Base-by-base conservation (phyloP, 2,329 filamentous ascomycete species). In the Kalaharituber pfeilii region DNA sequence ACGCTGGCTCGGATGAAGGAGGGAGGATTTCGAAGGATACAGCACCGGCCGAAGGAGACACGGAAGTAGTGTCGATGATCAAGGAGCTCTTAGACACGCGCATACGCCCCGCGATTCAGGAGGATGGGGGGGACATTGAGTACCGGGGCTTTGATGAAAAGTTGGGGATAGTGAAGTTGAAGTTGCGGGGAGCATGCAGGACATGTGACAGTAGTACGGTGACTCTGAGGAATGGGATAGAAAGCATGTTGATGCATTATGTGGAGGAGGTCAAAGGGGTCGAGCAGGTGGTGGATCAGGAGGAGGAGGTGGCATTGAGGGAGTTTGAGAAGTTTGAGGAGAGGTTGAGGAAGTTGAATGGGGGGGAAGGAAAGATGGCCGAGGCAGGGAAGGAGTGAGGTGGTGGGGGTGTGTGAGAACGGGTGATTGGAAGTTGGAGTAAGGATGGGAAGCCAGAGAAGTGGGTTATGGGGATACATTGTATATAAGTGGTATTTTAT, bases 181-280 rank as follows among this genome's bases (percentile, higher is more conserved):
- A 94, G 75, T 70, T 98, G 64, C 76, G 89, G 50, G 91, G 91
- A 15, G 91, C 91, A 20, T 98, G 91, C 69, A 76, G 91, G 61
- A 96, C 89, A 20, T 98, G 91, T 68, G 91, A 96, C 68, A 94
- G 86, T 47, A 95, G 88, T 67, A 96, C 91, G 0, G 88, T 95
- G 42, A 98, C 91, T 26, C 70, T 98, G 61, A 94, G 94, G 75
- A 96, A 93, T 67, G 91, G 91, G 5, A 98, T 98, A 62, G 91
- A 98, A 75, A 86, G 84, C 61, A 96, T 98, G 91, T 69, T 96
- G 67, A 95, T 94, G 86, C 86, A 89, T 68, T 91, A 91, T 69
- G 84, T 87, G 69, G 88, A 95, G 68, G 91, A 96, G 68, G 91
- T 96, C 36, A 82, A 94, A 69, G 86, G 84, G 2, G 89, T 98